Base-by-base conservation (phyloP, 192 early-diverging fungal species). In the Phlyctochytrium arcticum region DNA sequence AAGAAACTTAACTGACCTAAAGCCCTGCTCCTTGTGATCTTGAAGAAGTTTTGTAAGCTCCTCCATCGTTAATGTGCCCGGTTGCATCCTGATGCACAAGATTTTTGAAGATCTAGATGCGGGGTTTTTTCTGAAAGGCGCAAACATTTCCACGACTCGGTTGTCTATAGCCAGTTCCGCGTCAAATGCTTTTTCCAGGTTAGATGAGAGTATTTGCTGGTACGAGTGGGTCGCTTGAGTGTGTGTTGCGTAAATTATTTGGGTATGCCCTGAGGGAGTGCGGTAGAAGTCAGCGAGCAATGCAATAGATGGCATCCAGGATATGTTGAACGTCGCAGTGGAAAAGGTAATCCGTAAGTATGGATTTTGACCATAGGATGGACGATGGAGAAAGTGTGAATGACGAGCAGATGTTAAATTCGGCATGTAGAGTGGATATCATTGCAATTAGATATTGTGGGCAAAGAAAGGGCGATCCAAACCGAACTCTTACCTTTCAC, bases 11-110 rank as follows among this genome's bases (percentile, higher is more conserved):
- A 70, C 54, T 64, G n/a, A n/a, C n/a, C n/a, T n/a, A n/a, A n/a
- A n/a, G n/a, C n/a, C 64, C 12, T 48, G 53, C 10, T 64, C 70
- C 4, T 54, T 56, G 32, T 72, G 67, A 34, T 31, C 5, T 9
- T 31, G 19, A 21, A 72, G 27, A 24, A 72, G 48, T 34, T 72
- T 72, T 48, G 60, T 49, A 6, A 72, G 27, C 54, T 72, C 70
- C 3, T 12, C 7, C 17, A 33, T 26, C 10, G 53, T 24, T 21
- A 67, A 39, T 3, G 36, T 4, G 12, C 53, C 47, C 3, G 33
- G 19, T 2, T 62, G 12, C 3, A 34, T 46, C 8, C 46, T 15
- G 6, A 72, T 53, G 19, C 59, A 57, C 6, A 72, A 6, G 30
- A 68, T 57, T n/a, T n/a, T n/a, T n/a, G n/a, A n/a, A n/a, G n/a